Evolutionary conservation across 2,329 filamentous ascomycete genomes (phyloP).

Genomic region (Thelonectria discophora): DNA sequence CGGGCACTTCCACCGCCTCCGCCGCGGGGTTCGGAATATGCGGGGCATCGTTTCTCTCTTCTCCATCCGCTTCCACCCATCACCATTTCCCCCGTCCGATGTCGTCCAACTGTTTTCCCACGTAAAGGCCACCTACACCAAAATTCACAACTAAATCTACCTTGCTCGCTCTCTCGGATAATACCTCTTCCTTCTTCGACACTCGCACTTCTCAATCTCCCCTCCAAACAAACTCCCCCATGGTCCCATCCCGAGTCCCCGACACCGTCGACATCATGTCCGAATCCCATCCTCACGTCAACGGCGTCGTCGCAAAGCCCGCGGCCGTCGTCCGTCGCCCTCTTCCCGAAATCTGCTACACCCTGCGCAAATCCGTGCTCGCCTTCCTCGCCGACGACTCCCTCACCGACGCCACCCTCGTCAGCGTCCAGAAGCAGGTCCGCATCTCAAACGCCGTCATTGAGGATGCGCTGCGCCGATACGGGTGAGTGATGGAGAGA

Average conservation of each 20-base stretch:
- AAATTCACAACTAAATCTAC: too few relatives aligned
- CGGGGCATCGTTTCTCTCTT: conserved; percentile 9
- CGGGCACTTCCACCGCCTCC: neutral
- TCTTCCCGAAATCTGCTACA: conserved; percentile 56
- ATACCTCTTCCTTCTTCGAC: too few relatives aligned
- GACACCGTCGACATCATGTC: conserved; percentile 12
- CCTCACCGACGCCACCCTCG: conserved; percentile 64
- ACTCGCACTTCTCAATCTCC: too few relatives aligned
- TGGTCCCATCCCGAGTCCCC: conserved; percentile 4
- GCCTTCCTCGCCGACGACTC: conserved; percentile 69
- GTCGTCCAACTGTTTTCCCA: too few relatives aligned
- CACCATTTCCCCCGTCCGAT: neutral
- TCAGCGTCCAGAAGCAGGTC: conserved; percentile 77
- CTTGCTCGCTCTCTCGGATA: too few relatives aligned
- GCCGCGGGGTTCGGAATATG: conserved; percentile 18
- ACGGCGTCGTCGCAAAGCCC: conserved; percentile 27
- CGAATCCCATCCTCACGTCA: conserved; percentile 10
- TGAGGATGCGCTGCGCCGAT: conserved; percentile 76
- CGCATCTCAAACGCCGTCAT: conserved; percentile 77
- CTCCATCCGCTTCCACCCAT: conserved; percentile 19
- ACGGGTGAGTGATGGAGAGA: conserved; percentile 67
- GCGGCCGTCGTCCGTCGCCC: conserved; percentile 28
- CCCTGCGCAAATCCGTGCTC: conserved; percentile 67
- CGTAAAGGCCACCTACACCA: neutral
- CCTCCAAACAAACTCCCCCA: too few relatives aligned